Evolutionary conservation across 495 filamentous ascomycete species (phyloP), one percentile per base, ranked within the genome.

Genomic region (Rhizodiscina lignyota): DNA sequence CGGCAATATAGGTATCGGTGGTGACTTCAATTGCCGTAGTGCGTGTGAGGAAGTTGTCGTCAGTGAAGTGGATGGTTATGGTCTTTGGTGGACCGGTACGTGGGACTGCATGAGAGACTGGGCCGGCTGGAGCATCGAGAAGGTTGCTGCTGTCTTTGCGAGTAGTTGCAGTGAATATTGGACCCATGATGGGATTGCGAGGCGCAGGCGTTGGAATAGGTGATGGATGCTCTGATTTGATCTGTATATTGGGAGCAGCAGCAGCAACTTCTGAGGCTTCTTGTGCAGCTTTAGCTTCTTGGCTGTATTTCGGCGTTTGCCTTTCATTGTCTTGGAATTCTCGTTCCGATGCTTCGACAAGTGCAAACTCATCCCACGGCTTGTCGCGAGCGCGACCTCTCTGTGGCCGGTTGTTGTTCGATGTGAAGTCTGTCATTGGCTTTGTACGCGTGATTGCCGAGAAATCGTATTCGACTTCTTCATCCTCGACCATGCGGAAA

Each of bases 391-490:
- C 72, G 22, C 85, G 63, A 21, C 74, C 67, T 39, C 85, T 67
- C 24, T 67, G 68, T 21, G 67, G 66, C 19, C 66, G 72, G 51
- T 84, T 93, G 50, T 94, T 94, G 35, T 83, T 86, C 4, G 86
- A 89, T 0, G 84, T 85, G 42, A 94, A 96, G 27, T 91, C 75
- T 0, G 67, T 70, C 22, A 97, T 74, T 0, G 77, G 70, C 43
- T 80, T 77, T 18, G 71, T 84, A 28, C 89, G 69, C 37, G 75
- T 73, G 5, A 96, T 61, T 0, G 89, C 72, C 3, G 85, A 86
- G 44, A 99, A 96, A 50, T 99, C 89, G 46, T 83, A 83, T 45
- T 99, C 89, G 2, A 94, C 79, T 48, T 99, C 89, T 5, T 81
- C 86, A 47, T 86, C 81, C 44, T 99, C 89, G 5, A 94, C 82